Percentiles rank a stretch among this genome's conserved stretches.
These are phyloP conservation scores for Chlamydomonas incerta DNA, from an alignment of 139 green algal species.

Conservation along the genomic window DNA sequence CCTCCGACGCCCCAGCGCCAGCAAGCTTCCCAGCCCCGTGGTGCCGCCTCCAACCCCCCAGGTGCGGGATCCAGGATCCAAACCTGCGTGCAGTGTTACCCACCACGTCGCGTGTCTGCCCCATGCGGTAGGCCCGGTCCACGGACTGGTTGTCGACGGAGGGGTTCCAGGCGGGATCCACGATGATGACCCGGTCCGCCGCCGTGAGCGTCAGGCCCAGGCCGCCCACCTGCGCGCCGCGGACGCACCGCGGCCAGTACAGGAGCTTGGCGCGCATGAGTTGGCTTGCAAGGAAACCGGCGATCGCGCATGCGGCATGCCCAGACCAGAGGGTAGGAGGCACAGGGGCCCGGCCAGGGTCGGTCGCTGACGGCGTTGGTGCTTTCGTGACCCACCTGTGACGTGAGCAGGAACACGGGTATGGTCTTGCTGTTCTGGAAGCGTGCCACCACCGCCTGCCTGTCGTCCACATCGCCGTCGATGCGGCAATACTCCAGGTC, in stretches of 20 bases:
- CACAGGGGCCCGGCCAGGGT: no score
- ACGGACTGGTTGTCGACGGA: constrained; percentile 65
- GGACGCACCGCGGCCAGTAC: no score
- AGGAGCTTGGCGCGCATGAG: no score
- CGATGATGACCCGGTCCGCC: constrained; percentile 92
- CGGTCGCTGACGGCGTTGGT: no score
- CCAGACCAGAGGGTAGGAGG: no score
- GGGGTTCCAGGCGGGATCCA: constrained; percentile 80
- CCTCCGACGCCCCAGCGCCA: no score
- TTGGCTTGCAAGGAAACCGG: no score
- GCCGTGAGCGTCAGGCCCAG: constrained; percentile 95
- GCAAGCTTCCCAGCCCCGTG: no score
- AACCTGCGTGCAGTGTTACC: not conserved
- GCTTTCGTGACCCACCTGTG: constrained; percentile 76
- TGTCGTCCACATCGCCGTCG: constrained; percentile 83
- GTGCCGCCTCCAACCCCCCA: no score
- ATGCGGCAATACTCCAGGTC: constrained; percentile 79
- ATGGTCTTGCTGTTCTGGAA: constrained; percentile 82
- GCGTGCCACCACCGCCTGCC: constrained; percentile 71
- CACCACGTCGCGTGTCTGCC: constrained; percentile 76
- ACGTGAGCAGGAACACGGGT: constrained; percentile 93
- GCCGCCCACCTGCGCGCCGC: constrained; percentile 91
- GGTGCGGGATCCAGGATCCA: no score
- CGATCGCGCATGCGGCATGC: no score
- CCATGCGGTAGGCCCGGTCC: constrained; percentile 91